Conservation (phyloP, 257 asterid species). For the Buddleja alternifolia region DNA sequence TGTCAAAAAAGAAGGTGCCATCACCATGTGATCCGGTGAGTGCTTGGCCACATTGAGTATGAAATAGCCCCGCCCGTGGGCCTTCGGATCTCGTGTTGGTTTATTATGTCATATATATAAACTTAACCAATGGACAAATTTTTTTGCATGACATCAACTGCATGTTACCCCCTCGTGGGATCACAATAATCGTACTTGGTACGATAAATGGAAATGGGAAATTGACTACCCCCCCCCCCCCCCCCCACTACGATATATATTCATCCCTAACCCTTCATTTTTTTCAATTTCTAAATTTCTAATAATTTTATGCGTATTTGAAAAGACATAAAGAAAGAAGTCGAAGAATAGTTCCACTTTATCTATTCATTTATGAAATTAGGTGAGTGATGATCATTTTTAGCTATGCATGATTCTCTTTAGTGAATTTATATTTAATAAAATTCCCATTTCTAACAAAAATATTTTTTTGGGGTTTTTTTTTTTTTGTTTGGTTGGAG, state of each 20-base stretch:
- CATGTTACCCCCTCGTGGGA: conserved; percentile 83
- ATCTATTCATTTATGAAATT: not conserved
- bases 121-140: conserved; percentile 13
- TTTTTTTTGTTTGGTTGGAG: not conserved
- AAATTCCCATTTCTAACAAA: not conserved
- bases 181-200: conserved; percentile 45
- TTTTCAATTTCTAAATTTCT: too few relatives aligned
- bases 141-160: conserved; percentile 35
- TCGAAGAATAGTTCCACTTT: not conserved
- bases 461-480: not conserved
- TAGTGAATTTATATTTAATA: not conserved
- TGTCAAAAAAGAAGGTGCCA: conserved; percentile 52
- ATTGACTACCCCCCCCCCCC: conserved; percentile 40
- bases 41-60: conserved; percentile 64
- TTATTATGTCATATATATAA: conserved; percentile 33
- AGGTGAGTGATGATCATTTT: not conserved
- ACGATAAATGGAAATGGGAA: conserved; percentile 40
- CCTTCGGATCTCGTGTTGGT: conserved; percentile 37
- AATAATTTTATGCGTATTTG: too few relatives aligned
- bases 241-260: not conserved
- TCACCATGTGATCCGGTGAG: conserved; percentile 80
- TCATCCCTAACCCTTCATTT: conserved; percentile 39
- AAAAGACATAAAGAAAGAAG: not conserved
- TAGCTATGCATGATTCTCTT: not conserved
- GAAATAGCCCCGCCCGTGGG: conserved; percentile 44